A percentile compares a stretch with the other conserved stretches of the same genome.
These are phyloP conservation scores for Rhizoclosmatium globosum DNA, from an alignment of 192 early-diverging fungal species.

Conservation along the genomic window DNA sequence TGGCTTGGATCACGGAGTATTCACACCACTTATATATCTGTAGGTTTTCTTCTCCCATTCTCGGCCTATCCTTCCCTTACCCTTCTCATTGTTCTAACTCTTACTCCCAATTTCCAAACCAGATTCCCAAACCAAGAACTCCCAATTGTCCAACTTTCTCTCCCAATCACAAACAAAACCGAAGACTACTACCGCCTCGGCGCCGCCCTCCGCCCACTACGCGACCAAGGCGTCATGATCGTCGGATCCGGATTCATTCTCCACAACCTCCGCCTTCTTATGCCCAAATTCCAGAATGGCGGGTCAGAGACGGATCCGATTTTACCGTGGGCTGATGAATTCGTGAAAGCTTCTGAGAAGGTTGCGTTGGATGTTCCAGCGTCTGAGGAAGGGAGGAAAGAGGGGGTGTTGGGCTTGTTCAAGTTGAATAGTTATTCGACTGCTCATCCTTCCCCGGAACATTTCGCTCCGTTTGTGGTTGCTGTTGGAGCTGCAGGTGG, in stretches of 20 bases:
- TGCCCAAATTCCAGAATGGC: background rate
- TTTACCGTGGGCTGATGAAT: constrained; percentile 29
- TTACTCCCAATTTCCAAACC: background rate
- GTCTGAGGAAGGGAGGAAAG: constrained; percentile 16
- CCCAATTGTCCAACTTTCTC: constrained; percentile 56
- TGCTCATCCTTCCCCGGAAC: constrained; percentile 51
- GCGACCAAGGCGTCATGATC: constrained; percentile 56
- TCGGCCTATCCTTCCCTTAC: background rate
- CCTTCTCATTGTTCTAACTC: no score
- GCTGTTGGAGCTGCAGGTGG: constrained; percentile 48
- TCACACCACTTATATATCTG: constrained; percentile 57
- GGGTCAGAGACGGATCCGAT: background rate
- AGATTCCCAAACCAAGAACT: constrained; percentile 43
- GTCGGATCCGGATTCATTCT: constrained; percentile 57
- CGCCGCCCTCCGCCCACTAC: constrained; percentile 50
- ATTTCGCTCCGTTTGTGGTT: constrained; percentile 57
- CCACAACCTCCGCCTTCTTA: constrained; percentile 46
- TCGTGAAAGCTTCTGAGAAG: constrained; percentile 7
- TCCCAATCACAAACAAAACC: constrained; percentile 46
- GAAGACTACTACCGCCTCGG: constrained; percentile 47
- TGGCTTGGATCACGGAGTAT: constrained; percentile 66
- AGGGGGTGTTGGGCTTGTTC: constrained; percentile 7
- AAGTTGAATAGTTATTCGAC: constrained; percentile 1
- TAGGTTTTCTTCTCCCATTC: constrained; percentile 10
- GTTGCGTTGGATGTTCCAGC: constrained; percentile 1